phyloP scores from a whole-genome alignment of 257 asterid species.

The Penstemon newberryi region DNA sequence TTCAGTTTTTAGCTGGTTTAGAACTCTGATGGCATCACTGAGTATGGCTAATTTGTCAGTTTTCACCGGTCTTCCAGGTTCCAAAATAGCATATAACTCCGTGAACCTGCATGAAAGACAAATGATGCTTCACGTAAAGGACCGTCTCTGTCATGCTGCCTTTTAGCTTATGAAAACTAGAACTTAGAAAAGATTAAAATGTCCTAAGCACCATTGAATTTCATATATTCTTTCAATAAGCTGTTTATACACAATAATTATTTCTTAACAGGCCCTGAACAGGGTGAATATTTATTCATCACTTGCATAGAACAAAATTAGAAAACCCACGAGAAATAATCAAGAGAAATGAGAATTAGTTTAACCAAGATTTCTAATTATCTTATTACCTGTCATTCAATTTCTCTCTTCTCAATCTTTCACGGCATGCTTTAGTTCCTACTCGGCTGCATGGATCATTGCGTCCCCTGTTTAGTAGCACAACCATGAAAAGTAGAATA shows the following conservation, averaged over 20 bases:
- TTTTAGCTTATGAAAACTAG: not conserved
- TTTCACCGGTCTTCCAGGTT: constrained; percentile 85
- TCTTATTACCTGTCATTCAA: constrained; percentile 63
- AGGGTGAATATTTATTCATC: not conserved
- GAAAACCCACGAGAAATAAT: not conserved
- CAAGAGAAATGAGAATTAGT: not conserved
- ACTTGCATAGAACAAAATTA: not conserved
- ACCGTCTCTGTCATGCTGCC: not conserved
- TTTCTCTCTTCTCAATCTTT: constrained; percentile 82
- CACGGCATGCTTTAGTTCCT: constrained; percentile 86
- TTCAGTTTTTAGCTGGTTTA: constrained; percentile 70
- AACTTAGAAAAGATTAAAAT: not conserved
- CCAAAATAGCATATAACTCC: constrained; percentile 63
- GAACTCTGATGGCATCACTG: constrained; percentile 71
- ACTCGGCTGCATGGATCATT: constrained; percentile 49
- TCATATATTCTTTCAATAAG: constrained; percentile 7
- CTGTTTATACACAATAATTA: not conserved
- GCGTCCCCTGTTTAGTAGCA: constrained; percentile 56
- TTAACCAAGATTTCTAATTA: not conserved
- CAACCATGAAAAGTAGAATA: not conserved
- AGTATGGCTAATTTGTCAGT: constrained; percentile 82
- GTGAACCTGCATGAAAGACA: constrained; percentile 58
- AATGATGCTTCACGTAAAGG: constrained; percentile 1
- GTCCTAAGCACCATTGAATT: constrained; percentile 18
- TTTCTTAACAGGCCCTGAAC: not conserved